These are phyloP conservation scores for Komagataella ulmi DNA, from an alignment of 805 yeast species.

Conservation along the genomic window DNA sequence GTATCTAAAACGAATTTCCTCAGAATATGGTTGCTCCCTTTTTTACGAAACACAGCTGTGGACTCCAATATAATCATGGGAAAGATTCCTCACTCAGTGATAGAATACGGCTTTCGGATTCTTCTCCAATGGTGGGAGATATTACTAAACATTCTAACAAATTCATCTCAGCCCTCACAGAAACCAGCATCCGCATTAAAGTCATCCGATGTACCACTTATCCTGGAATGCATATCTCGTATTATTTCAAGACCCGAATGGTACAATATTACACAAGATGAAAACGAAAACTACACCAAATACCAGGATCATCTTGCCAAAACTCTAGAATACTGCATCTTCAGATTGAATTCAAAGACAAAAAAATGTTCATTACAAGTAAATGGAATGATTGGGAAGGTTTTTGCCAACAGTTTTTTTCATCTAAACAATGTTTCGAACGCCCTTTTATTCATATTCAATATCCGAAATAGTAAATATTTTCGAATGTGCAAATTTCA, in stretches of 20 bases:
- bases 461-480: slow-evolving; percentile 16
- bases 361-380: slow-evolving; percentile 31
- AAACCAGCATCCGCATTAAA: slow-evolving; percentile 16
- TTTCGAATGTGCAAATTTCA: neutral
- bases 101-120: neutral
- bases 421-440: slow-evolving; percentile 40
- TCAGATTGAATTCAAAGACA: slow-evolving; percentile 32
- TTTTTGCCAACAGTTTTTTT: slow-evolving; percentile 51
- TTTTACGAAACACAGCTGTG: slow-evolving; percentile 17
- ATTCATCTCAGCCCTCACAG: slow-evolving; percentile 11
- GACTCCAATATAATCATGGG: neutral
- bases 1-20: slow-evolving; percentile 31
- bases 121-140: slow-evolving; percentile 42
- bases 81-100: neutral
- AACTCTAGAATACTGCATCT: slow-evolving; percentile 40
- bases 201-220: slow-evolving; percentile 34
- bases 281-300: slow-evolving; percentile 10
- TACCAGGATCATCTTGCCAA: slow-evolving; percentile 26
- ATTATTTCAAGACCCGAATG: slow-evolving; percentile 35
- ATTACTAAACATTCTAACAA: slow-evolving; percentile 19
- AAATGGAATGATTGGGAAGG: slow-evolving; percentile 58
- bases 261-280: slow-evolving; percentile 10
- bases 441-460: slow-evolving; percentile 42
- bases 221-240: slow-evolving; percentile 39
- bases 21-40: slow-evolving; percentile 32